Base-by-base conservation (phyloP, 345 rosid genomes). In the Syzygium aqueum region DNA sequence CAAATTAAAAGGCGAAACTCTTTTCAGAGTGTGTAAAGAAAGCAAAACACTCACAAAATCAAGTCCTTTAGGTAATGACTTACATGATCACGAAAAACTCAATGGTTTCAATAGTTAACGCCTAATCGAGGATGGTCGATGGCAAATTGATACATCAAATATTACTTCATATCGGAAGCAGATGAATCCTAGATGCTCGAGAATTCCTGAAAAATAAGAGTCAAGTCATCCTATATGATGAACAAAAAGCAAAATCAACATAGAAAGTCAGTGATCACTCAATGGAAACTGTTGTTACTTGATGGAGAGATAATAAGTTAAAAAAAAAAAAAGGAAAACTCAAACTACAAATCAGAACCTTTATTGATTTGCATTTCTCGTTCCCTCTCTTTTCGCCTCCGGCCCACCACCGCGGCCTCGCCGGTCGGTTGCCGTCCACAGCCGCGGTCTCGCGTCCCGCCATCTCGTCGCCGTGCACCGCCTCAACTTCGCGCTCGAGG, bases 61-160 rank as follows among this genome's bases (percentile, higher is more conserved):
- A 65, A 65, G 0, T 15, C 0, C 3, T 30, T 8, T 5, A 30
- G 23, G 21, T 8, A 8, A 9, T 6, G 1, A 17, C 21, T 9
- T 16, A 0, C 43, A 15, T 65, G 1, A 16, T 30, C 8, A 30
- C 2, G 16, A 1, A 30, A 57, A 28, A 65, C 6, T 2, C 0
- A 5, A 30, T 0, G 2, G 1, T 30, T 67, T 30, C 3, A 0
- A 30, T 7, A 5, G 1, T 67, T 8, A 67, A 16, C 2, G 6
- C 12, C 2, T 30, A 8, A 0, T 8, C 0, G 22, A 65, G 5
- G 0, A 16, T 16, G 12, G 6, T 67, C 12, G 2, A 67, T 67
- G 11, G 11, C 12, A 1, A 30, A 30, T 4, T 4, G 11, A 65
- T 2, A 4, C 17, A 16, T 3, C 1, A 30, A 8, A 30, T 67